Evolutionary conservation across 148 eudicot species (phyloP).

Genomic region (Euryodendron excelsum): DNA sequence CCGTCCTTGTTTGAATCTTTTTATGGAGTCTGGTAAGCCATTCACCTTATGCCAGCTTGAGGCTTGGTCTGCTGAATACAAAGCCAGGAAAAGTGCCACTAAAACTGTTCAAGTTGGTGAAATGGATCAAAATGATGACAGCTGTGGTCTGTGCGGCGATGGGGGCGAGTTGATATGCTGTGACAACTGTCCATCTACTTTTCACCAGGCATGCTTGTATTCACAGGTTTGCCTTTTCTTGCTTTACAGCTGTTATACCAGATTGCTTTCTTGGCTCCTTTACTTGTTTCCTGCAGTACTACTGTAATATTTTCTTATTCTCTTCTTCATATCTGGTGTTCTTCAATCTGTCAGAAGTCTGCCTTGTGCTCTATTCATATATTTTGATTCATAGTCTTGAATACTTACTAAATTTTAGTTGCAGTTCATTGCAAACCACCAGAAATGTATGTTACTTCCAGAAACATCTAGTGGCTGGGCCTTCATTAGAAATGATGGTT

Average conservation of each 20-base stretch:
- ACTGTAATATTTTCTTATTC: conserved; percentile 4
- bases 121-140: conserved; percentile 82
- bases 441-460: background rate
- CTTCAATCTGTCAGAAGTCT: background rate
- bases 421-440: conserved; percentile 6
- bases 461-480: background rate
- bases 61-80: conserved; percentile 98
- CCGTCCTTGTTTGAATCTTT: conserved; percentile 73
- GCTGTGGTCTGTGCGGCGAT: conserved; percentile 97
- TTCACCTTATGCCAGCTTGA: conserved; percentile 81
- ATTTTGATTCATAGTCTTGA: background rate
- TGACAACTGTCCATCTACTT: conserved; percentile 94
- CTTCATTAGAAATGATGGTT: too few species aligned
- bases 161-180: conserved; percentile 94
- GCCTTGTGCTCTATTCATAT: background rate
- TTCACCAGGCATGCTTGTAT: conserved; percentile 81
- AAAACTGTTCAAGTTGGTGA: conserved; percentile 48
- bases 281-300: background rate
- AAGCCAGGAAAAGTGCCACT: conserved; percentile 56
- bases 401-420: conserved; percentile 1
- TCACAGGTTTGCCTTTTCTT: conserved; percentile 57
- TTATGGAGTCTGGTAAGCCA: conserved; percentile 80
- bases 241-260: background rate
- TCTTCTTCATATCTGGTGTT: conserved; percentile 1
- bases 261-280: background rate